Evolutionary conservation across 768 basidiomycete genomes (phyloP).

Genomic region (Rhodotorula diobovata): DNA sequence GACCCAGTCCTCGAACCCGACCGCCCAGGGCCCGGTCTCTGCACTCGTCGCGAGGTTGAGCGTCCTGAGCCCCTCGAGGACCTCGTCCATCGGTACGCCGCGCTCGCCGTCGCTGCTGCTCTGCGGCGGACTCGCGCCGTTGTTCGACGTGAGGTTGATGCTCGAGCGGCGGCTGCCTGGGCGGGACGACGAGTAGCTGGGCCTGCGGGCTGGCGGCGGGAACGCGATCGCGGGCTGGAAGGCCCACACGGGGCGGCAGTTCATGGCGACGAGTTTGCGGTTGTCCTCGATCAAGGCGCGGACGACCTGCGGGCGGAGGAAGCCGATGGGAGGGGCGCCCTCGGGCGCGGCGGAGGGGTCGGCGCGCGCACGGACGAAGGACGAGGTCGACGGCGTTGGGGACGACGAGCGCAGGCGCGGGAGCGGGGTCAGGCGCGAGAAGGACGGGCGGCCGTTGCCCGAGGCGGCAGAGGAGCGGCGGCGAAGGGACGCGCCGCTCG

Average conservation of each 20-base stretch:
- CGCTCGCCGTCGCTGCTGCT: background rate
- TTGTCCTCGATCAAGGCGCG: conserved; percentile 44
- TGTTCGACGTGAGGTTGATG: background rate
- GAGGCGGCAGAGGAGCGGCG: conserved; percentile 48
- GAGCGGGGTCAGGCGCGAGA: conserved; percentile 53
- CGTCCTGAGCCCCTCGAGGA: background rate
- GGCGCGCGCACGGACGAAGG: background rate
- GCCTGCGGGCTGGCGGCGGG: conserved; percentile 2
- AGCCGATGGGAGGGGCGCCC: conserved; percentile 50
- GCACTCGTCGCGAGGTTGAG: background rate
- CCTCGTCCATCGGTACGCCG: background rate
- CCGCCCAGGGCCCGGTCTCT: conserved; percentile 22
- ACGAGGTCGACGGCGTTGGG: background rate
- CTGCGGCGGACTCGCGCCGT: background rate
- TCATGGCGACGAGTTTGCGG: conserved; percentile 46
- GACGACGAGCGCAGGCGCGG: conserved; percentile 46
- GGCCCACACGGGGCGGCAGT: conserved; percentile 56
- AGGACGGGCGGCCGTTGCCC: conserved; percentile 54
- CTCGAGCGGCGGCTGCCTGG: background rate
- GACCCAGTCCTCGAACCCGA: conserved; percentile 39
- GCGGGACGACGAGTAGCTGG: conserved; percentile 43
- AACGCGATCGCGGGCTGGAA: conserved; percentile 45
- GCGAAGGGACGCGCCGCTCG: background rate
- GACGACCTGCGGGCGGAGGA: conserved; percentile 48
- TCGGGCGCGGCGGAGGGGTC: background rate